Conservation (phyloP, 192 early-diverging fungal species). For the Gryganskiella cystojenkinii region DNA sequence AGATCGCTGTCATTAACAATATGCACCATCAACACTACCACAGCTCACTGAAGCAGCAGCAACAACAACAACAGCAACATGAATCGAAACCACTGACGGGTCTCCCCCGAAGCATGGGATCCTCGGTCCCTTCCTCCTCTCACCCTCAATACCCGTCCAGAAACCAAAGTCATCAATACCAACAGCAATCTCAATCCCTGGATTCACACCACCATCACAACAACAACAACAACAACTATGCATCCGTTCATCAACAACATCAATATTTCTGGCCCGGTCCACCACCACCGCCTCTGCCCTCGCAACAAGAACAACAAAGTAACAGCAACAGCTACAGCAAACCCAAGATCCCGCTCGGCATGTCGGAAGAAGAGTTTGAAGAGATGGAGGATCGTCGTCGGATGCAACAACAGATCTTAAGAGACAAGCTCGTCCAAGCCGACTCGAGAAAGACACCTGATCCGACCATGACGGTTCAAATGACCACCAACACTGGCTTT, state of each 20-base stretch:
- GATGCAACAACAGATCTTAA: conserved; percentile 47
- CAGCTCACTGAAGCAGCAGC: neutral
- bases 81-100: neutral
- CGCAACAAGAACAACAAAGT: conserved; percentile 5
- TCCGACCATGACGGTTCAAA: conserved; percentile 36
- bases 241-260: conserved; percentile 9
- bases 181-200: conserved; percentile 31
- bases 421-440: conserved; percentile 32
- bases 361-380: conserved; percentile 39
- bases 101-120: no score
- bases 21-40: no score
- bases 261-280: neutral
- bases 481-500: conserved; percentile 42
- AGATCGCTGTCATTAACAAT: no score
- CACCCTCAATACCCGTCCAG: conserved; percentile 39
- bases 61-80: neutral
- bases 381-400: conserved; percentile 49
- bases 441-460: conserved; percentile 13
- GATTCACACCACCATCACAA: conserved; percentile 20
- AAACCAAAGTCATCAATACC: conserved; percentile 38
- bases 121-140: no score
- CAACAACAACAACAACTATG: no score
- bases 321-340: neutral
- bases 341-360: conserved; percentile 1
- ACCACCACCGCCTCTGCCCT: no score